These are phyloP conservation scores for Ciborinia camelliae DNA, from an alignment of 2,329 filamentous ascomycete species.

Conservation along the genomic window DNA sequence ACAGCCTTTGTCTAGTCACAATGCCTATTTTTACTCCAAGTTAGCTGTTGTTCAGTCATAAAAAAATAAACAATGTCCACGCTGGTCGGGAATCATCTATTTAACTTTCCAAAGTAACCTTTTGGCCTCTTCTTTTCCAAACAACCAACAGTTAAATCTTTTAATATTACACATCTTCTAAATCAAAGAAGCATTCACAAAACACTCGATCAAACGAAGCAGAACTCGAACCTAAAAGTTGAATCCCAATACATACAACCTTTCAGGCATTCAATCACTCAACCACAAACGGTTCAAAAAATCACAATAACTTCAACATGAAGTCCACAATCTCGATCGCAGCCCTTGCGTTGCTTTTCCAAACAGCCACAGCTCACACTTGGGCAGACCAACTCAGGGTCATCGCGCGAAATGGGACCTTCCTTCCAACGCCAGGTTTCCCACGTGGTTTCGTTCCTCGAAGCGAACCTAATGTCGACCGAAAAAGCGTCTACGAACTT, in stretches of 20 bases:
- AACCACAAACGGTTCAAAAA: slow-evolving; percentile 19
- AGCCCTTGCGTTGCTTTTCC: slow-evolving; percentile 25
- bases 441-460: slow-evolving; percentile 67
- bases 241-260: slow-evolving; percentile 14
- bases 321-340: slow-evolving; percentile 13
- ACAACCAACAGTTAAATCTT: slow-evolving; percentile 1
- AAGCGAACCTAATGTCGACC: background rate
- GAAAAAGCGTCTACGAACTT: slow-evolving; percentile 1
- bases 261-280: slow-evolving; percentile 22
- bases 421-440: slow-evolving; percentile 68
- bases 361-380: slow-evolving; percentile 39
- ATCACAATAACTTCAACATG: slow-evolving; percentile 13
- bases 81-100: slow-evolving; percentile 25
- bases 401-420: slow-evolving; percentile 70
- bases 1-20: background rate
- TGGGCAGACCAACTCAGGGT: slow-evolving; percentile 78
- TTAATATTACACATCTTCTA: background rate
- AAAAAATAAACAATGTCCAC: slow-evolving; percentile 27
- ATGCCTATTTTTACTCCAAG: slow-evolving; percentile 22
- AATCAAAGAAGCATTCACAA: background rate
- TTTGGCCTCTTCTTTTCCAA: background rate
- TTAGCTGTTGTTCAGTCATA: slow-evolving; percentile 23
- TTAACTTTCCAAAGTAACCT: slow-evolving; percentile 16
- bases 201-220: background rate
- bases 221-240: slow-evolving; percentile 10